Base-by-base conservation (phyloP, 176 grass and related monocot genomes). In the Saccharum spontaneum region DNA sequence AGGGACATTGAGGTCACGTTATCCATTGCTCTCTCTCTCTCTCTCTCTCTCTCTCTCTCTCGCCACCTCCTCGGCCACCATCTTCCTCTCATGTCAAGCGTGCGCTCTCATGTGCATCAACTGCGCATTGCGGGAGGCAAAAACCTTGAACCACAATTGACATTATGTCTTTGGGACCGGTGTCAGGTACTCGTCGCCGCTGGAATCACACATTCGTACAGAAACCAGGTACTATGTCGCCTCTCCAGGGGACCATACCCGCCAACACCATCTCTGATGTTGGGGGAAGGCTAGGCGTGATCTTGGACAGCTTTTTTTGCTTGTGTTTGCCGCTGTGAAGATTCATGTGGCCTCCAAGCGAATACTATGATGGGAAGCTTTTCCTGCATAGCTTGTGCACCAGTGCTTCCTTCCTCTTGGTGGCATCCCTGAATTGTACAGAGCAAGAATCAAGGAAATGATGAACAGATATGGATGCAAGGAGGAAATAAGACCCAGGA, bases 341-440 rank as follows among this genome's bases (percentile, higher is more conserved):
- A n/a, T 18, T 62, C 82, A 89, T 89, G 69, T 85, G 82, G 28
- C 61, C 87, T 49, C 4, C 3, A 1, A 89, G 77, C 1, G 71
- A 89, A 9, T 0, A 10, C 8, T 13, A 33, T 1, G 82, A 89
- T 76, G 82, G 87, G 77, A 89, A 89, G 82, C 63, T 76, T 83
- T 81, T 89, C 50, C 52, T 81, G 78, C 88, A 85, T 54, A 71
- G 17, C 77, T 71, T 89, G 3, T 39, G 83, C 87, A 85, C 22
- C 71, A 76, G 71, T 81, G 49, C 87, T 85, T 76, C 82, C 3
- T 76, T 3, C 11, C 77, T 34, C 17, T 39, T 8, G 49, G 63
- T 61, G 87, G 23, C 87, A 85, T 81, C 43, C 23, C 87, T 89
- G 75, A 65, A 74, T 1, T 28, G 22, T 33, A 80, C 16, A 55